Evolutionary conservation across 495 filamentous ascomycete species (phyloP), one percentile per base, ranked within the genome.

Genomic region (Tuber borchii): DNA sequence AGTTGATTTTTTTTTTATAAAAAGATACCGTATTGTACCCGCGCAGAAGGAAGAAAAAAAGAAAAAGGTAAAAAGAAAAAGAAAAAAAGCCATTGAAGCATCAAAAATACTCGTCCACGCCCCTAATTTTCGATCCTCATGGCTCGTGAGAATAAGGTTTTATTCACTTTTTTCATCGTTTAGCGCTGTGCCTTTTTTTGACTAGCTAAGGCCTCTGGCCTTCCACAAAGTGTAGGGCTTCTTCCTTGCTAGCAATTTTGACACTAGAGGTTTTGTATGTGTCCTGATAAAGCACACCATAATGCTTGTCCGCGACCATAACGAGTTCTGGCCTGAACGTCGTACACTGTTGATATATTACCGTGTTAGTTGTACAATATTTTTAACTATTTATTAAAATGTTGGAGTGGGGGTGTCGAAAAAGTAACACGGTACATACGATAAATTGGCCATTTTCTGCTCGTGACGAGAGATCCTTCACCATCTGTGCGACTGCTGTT

Each of bases 291-390:
- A 92, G 90, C 40, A 99, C 95, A 71, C 96, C 96, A 82, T 99
- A 99, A 85, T 94, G 97, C 86, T 97, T 96, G 85, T 97, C 93
- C 31, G 96, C 96, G 48, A 98, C 93, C 71, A 90, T 88, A 75
- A 99, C 87, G 87, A 99, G 97, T 85, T 99, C 95, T 26, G 96
- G 96, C 45, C 95, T 88, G 90, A 99, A 99, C 8, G 95, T 99
- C 6, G 95, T 99, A 86, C 91, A 93, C 77, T 79, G 46, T 48
- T 34, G 56, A 65, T 65, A 34, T 34, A 17, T 31, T 65, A 5
- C 56, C 56, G 26, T 8, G 56, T 65, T 19, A 65, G 56, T 65
- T 34, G 26, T 65, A 14, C 31, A 44, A 73, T 16, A 71, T 20
- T 61, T 71, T 46, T 31, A 31, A 20, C 17, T 71, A 71, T 42